Percentiles rank a stretch among this genome's conserved stretches.
Conservation (phyloP, 768 basidiomycete genomes). For the Hirschioporus abietinus region DNA sequence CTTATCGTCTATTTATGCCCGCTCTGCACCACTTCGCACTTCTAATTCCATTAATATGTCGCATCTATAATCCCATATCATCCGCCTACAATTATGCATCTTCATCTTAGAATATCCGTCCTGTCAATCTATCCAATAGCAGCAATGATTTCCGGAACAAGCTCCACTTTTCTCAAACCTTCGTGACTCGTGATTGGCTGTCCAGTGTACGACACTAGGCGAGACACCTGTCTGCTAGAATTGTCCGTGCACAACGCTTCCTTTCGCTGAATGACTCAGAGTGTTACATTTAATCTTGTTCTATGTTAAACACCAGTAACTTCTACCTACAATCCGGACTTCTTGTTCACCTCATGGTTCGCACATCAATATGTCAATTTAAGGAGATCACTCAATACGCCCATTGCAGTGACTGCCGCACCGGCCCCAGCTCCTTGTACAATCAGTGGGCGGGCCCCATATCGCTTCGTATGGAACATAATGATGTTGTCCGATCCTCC, state of each 20-base stretch:
- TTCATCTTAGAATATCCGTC: not conserved
- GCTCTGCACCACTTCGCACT: not conserved
- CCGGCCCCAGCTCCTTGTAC: constrained; percentile 96
- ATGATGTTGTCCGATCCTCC: constrained; percentile 98
- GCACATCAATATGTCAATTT: constrained; percentile 26
- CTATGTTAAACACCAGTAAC: not conserved
- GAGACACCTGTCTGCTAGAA: no score
- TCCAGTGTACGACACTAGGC: no score
- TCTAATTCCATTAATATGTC: not conserved
- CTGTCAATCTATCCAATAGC: not conserved
- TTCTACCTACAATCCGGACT: not conserved
- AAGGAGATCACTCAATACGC: constrained; percentile 85
- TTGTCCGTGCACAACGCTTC: no score
- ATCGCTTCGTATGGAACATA: constrained; percentile 93
- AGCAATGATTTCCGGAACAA: not conserved
- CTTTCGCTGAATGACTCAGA: no score
- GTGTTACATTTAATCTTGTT: not conserved
- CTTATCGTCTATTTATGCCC: not conserved
- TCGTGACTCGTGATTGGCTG: no score
- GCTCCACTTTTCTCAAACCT: not conserved
- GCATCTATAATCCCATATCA: not conserved
- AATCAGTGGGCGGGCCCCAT: constrained; percentile 82
- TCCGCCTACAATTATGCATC: not conserved
- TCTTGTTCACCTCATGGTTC: no score
- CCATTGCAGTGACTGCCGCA: constrained; percentile 98